Base-by-base conservation (phyloP, 108 stramenopile genomes). In the Nitzschia sp. region DNA sequence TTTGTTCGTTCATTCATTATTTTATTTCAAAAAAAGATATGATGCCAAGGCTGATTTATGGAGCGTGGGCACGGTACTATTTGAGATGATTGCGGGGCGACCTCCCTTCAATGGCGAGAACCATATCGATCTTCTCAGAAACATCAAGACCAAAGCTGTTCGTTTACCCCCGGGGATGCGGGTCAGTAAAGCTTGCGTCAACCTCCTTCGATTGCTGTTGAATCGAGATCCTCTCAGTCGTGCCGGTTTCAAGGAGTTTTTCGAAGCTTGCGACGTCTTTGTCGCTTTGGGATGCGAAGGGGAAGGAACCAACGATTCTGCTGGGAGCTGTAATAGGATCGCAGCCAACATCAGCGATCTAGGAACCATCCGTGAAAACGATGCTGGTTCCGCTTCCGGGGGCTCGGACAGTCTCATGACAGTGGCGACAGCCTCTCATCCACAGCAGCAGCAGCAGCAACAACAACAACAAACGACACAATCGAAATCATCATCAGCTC, bases 11-110 rank as follows among this genome's bases (percentile, higher is more conserved):
- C 27, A 17, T 23, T 30, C 15, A 47, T 41, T 15, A 17, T 29
- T 45, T 45, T 46, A 3, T 59, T 26, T 23, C 16, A 6, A 52
- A 52, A 53, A 69, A 59, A 89, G 92, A 69, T 99, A 99, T 59
- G 96, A 97, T 69, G 91, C 93, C 35, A 97, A 97, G 67, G 98
- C 98, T 11, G 98, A 99, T 80, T 79, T 99, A 1, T 99, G 98
- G 98, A 93, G 91, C 47, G 96, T 95, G 1, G 98, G 98, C 45
- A 90, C 96, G 21, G 96, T 99, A 6, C 58, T 98, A 6, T 99
- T 93, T 79, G 98, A 99, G 79, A 98, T 99, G 97, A 80, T 99
- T 48, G 77, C 92, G 1, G 95, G 95, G 23, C 63, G 72, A 30
- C 90, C 95, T 8, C 95, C 95, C 0, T 96, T 92, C 75, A 79